Base-by-base conservation (phyloP, 139 green algal genomes). In the Chlamydomonas schloesseri region DNA sequence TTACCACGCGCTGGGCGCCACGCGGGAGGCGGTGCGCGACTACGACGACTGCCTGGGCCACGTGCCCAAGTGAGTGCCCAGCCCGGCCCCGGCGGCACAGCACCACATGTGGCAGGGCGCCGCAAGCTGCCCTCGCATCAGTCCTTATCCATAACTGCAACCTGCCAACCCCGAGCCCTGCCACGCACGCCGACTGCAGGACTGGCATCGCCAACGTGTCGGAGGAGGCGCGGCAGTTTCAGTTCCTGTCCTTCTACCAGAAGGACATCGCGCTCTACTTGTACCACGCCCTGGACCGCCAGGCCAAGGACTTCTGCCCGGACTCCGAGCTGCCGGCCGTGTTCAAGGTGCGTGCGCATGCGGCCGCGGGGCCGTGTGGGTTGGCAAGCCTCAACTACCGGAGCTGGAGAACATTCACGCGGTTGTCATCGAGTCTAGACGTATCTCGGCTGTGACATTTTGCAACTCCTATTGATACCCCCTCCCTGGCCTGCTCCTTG, bases 341-440 rank as follows among this genome's bases (percentile, higher is more conserved):
- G n/a, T 98, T 98, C 91, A 98, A 98, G 94, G 95, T 95, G 53
- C 0, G 70, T 6, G n/a, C 53, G n/a, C n/a, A n/a, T n/a, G n/a
- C n/a, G n/a, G n/a, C n/a, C n/a, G n/a, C n/a, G n/a, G n/a, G n/a
- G n/a, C n/a, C n/a, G n/a, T n/a, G n/a, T n/a, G n/a, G n/a, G n/a
- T n/a, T n/a, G n/a, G n/a, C n/a, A n/a, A n/a, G n/a, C n/a, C n/a
- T n/a, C n/a, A n/a, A n/a, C n/a, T n/a, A n/a, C n/a, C n/a, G n/a
- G n/a, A n/a, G n/a, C n/a, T n/a, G n/a, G n/a, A n/a, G n/a, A n/a
- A n/a, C n/a, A n/a, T n/a, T n/a, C n/a, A n/a, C n/a, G n/a, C n/a
- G n/a, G n/a, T n/a, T n/a, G n/a, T n/a, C n/a, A n/a, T n/a, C n/a
- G n/a, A n/a, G n/a, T n/a, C n/a, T n/a, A n/a, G n/a, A n/a, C n/a